A percentile compares a stretch with the other conserved stretches of the same genome.
phyloP scores from a whole-genome alignment of 1,139 yeast genomes.

The Hyphopichia pseudoburtonii region DNA sequence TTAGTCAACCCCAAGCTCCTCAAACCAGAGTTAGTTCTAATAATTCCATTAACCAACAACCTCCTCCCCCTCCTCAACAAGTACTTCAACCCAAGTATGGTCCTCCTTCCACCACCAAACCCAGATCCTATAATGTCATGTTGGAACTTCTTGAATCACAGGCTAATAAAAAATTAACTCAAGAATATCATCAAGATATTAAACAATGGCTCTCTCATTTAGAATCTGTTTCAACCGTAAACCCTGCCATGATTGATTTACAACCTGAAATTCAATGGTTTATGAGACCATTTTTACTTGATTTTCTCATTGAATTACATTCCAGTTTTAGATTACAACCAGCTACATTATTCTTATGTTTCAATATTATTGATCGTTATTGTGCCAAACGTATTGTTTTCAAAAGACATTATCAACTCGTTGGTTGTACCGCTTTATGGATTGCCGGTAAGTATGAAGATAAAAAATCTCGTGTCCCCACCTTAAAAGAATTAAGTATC shows the following conservation, averaged over 20 bases:
- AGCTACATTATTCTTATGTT: conserved; percentile 76
- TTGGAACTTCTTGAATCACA: conserved; percentile 50
- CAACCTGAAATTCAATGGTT: conserved; percentile 94
- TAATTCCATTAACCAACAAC: no score
- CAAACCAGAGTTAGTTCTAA: no score
- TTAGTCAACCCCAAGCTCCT: no score
- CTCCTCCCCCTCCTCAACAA: no score
- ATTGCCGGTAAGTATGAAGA: conserved; percentile 93
- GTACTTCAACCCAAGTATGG: conserved; percentile 36
- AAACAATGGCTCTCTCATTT: conserved; percentile 27
- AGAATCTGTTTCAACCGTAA: conserved; percentile 39
- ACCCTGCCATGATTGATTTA: conserved; percentile 73
- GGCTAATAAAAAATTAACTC: conserved; percentile 39
- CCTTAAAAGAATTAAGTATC: conserved; percentile 69
- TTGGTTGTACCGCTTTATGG: conserved; percentile 94
- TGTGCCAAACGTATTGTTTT: conserved; percentile 90
- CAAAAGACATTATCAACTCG: conserved; percentile 87
- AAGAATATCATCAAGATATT: conserved; percentile 42
- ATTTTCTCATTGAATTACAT: conserved; percentile 81
- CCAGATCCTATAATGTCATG: conserved; percentile 40
- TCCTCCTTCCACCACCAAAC: conserved; percentile 41
- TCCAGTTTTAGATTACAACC: conserved; percentile 72
- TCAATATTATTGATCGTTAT: conserved; percentile 85
- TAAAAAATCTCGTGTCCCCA: conserved; percentile 80
- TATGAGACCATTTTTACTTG: conserved; percentile 87